Base-by-base conservation (phyloP, 495 filamentous ascomycete species). In the Penicillium robsamsonii region DNA sequence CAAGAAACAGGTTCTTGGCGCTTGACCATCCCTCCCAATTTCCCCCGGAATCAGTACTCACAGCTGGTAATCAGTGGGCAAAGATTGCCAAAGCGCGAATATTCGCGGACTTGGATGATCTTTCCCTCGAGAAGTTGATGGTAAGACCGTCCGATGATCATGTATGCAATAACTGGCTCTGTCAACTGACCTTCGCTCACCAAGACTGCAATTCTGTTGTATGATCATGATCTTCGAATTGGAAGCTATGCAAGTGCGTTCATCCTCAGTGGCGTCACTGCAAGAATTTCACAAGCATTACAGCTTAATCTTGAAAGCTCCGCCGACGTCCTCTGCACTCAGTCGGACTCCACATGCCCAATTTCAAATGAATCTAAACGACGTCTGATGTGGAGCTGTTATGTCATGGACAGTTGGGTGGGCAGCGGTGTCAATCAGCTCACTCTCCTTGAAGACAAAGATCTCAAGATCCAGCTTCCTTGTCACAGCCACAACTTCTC, bases 381-480 rank as follows among this genome's bases (percentile, higher is more conserved):
- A 12, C 55, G 65, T 29, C 30, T 65, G 20, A 65, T 65, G 56
- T 68, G 65, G 65, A 62, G 62, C 9, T 65, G 63, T 37, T 68
- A 68, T 63, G 59, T 68, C 11, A 64, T 68, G 57, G 65, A 68
- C 44, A 64, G 62, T 20, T 68, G 65, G 65, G 58, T 62, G 2
- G 59, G 63, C 5, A 64, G 58, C 20, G 60, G 60, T 43, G 60
- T 63, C 29, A 59, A 63, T 35, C 60, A 63, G n/a, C 60, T 63
- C 42, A 60, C 63, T 45, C 35, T 63, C 10, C 42, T 68, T 3
- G 50, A 60, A 50, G 65, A 68, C 25, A 40, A 41, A 18, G 61
- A 62, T 38, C 43, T 68, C 8, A 66, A 66, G 47, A 65, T 68
- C 13, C 65, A 68, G 56, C 43, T 75, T 57, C 49, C 56, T 31